Conservation (phyloP, 257 asterid species). For the Salvia rosmarinus region DNA sequence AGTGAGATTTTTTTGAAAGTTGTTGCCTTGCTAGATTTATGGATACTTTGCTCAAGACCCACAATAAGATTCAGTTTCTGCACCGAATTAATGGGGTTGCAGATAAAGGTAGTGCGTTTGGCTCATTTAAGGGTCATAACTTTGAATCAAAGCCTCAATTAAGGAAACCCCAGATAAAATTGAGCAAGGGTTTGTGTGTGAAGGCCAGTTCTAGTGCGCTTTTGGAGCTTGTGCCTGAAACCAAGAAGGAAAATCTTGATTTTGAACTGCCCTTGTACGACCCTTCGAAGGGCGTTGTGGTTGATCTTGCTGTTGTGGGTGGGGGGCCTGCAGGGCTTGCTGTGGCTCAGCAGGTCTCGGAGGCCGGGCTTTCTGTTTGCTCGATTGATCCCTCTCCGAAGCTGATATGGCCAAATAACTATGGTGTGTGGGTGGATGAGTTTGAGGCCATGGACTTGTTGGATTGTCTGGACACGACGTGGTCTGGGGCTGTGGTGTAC, state of each 20-base stretch:
- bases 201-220: constrained; percentile 70
- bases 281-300: constrained; percentile 63
- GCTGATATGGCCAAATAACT: constrained; percentile 93
- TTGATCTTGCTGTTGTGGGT: constrained; percentile 94
- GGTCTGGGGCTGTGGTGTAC: constrained; percentile 87
- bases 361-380: constrained; percentile 93
- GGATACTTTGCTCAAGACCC: constrained; percentile 80
- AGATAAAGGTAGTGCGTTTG: constrained; percentile 54
- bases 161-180: constrained; percentile 46
- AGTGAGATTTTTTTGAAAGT: constrained; percentile 30
- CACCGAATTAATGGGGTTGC: constrained; percentile 64
- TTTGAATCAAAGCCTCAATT: constrained; percentile 44
- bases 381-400: constrained; percentile 91
- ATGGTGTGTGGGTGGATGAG: constrained; percentile 99
- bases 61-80: constrained; percentile 72
- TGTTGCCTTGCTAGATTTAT: constrained; percentile 36
- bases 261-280: constrained; percentile 91
- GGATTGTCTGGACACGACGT: constrained; percentile 91
- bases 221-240: constrained; percentile 90
- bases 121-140: constrained; percentile 56
- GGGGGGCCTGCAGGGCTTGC: constrained; percentile 99
- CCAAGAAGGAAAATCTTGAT: constrained; percentile 88
- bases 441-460: constrained; percentile 97
- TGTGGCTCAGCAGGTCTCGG: constrained; percentile 96
- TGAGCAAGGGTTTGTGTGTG: constrained; percentile 41